Evolutionary conservation across 2,329 filamentous ascomycete species (phyloP).

Genomic region (Arthroderma sp.): DNA sequence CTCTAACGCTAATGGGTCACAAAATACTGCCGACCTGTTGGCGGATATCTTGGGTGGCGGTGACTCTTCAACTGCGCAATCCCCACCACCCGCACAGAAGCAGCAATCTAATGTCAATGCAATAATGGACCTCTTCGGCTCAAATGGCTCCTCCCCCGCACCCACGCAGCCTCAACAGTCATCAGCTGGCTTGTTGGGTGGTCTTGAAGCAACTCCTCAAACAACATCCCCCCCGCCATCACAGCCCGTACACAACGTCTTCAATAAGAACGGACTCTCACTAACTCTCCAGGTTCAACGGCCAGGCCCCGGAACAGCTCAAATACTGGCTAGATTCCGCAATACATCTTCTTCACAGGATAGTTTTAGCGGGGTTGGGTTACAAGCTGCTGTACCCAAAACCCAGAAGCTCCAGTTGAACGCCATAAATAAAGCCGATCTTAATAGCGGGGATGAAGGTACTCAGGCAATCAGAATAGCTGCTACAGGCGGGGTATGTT

Average conservation of each 20-base stretch:
- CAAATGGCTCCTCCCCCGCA: slow-evolving; percentile 33
- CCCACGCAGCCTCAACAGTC: slow-evolving; percentile 34
- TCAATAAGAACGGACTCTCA: slow-evolving; percentile 71
- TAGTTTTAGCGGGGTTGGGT: slow-evolving; percentile 57
- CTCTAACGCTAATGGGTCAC: slow-evolving; percentile 42
- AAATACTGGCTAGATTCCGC: slow-evolving; percentile 70
- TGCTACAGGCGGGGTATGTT: slow-evolving; percentile 76
- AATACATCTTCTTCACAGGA: slow-evolving; percentile 54
- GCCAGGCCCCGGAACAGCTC: slow-evolving; percentile 54
- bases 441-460: slow-evolving; percentile 67
- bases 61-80: slow-evolving; percentile 21
- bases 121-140: slow-evolving; percentile 83
- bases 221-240: slow-evolving; percentile 33
- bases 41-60: slow-evolving; percentile 80
- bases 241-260: slow-evolving; percentile 52
- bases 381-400: slow-evolving; percentile 94
- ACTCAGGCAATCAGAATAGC: slow-evolving; percentile 83
- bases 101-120: slow-evolving; percentile 52
- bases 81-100: slow-evolving; percentile 37
- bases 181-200: slow-evolving; percentile 37
- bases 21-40: slow-evolving; percentile 72
- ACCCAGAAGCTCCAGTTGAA: slow-evolving; percentile 87
- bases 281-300: slow-evolving; percentile 76
- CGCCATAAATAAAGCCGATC: slow-evolving; percentile 68
- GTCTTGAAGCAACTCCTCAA: slow-evolving; percentile 29